phyloP scores from a whole-genome alignment of 2,329 filamentous ascomycete genomes.

The Emmonsiellopsis sp. region DNA sequence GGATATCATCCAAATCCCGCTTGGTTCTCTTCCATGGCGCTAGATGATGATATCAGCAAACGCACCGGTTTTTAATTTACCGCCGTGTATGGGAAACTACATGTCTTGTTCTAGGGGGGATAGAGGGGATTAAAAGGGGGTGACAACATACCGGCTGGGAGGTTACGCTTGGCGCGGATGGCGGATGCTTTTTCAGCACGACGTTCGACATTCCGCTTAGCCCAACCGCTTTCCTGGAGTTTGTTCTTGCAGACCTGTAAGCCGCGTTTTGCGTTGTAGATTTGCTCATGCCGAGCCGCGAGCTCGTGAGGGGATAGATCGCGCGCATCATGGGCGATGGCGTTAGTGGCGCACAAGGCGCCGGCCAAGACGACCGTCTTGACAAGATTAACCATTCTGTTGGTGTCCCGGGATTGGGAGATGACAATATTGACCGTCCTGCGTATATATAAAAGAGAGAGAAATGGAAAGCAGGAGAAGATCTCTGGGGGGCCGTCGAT shows the following conservation, averaged over 20 bases:
- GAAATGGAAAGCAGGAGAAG: background rate
- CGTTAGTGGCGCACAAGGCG: background rate
- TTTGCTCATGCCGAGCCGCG: conserved; percentile 20
- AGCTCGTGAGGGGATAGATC: background rate
- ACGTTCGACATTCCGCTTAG: conserved; percentile 32
- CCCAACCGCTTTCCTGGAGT: conserved; percentile 35
- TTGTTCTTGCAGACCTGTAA: conserved; percentile 37
- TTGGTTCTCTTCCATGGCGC: conserved; percentile 8
- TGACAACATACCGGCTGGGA: conserved; percentile 8
- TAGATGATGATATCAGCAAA: background rate
- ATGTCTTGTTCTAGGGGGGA: too few species aligned
- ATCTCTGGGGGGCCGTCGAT: background rate
- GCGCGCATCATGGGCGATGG: background rate
- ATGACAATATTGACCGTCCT: background rate
- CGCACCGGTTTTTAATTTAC: background rate
- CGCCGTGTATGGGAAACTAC: too few species aligned
- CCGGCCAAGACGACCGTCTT: background rate
- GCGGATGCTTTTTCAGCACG: conserved; percentile 30
- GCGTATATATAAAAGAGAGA: background rate
- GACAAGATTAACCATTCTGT: conserved; percentile 1
- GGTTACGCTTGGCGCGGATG: conserved; percentile 28
- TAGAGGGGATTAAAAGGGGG: background rate
- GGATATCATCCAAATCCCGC: conserved; percentile 1
- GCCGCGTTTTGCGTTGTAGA: conserved; percentile 26
- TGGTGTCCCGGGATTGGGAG: background rate